Percentiles rank a stretch among this genome's conserved stretches.
Conservation (phyloP, 768 basidiomycete genomes). For the Epithele typhae region DNA sequence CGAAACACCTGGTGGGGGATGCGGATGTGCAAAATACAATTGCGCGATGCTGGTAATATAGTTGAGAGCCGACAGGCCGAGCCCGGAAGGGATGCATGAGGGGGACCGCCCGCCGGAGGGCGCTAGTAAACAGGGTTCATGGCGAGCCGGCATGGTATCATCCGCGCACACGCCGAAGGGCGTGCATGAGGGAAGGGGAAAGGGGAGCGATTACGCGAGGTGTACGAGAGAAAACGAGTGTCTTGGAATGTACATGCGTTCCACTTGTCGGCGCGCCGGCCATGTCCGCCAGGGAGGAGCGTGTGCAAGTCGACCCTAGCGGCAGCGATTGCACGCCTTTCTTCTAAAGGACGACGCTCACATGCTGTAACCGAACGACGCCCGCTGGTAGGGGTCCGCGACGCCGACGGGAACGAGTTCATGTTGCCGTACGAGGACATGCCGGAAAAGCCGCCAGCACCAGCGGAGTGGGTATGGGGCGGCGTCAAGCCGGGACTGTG, state of each 20-base stretch:
- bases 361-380: constrained; percentile 74
- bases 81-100: constrained; percentile 16
- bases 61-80: too few species aligned
- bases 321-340: neutral
- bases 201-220: constrained; percentile 8
- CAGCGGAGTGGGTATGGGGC: constrained; percentile 51
- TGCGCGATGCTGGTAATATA: constrained; percentile 35
- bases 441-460: constrained; percentile 51
- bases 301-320: too few species aligned
- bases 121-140: constrained; percentile 18
- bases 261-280: constrained; percentile 6
- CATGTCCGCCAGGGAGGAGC: neutral
- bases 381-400: constrained; percentile 72
- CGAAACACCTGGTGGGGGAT: constrained; percentile 18
- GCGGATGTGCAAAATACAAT: constrained; percentile 34
- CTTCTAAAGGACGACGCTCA: too few species aligned
- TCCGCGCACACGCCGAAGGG: constrained; percentile 13
- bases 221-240: constrained; percentile 12
- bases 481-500: constrained; percentile 62
- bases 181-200: constrained; percentile 8
- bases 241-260: constrained; percentile 12
- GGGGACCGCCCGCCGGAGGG: constrained; percentile 4
- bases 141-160: constrained; percentile 22
- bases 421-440: constrained; percentile 50
- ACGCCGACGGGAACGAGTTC: constrained; percentile 48